Evolutionary conservation across 768 basidiomycete species (phyloP).

Genomic region (Leucogyrophana mollusca): DNA sequence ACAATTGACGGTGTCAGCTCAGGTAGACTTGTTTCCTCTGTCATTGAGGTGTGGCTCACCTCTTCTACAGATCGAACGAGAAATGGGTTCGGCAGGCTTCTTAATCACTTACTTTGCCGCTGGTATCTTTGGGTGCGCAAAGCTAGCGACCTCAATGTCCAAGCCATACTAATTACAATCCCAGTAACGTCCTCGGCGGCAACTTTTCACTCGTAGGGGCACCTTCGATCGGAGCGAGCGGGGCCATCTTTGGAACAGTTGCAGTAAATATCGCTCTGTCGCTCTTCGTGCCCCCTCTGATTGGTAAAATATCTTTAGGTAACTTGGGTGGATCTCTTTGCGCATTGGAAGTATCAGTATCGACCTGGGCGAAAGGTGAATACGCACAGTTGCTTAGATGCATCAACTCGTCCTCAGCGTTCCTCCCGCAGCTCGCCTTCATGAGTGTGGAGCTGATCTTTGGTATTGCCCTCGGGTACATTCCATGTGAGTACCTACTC

Average conservation of each 20-base stretch:
- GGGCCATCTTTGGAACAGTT: slow-evolving; percentile 87
- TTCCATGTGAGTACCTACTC: slow-evolving; percentile 60
- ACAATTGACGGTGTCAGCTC: slow-evolving; percentile 75
- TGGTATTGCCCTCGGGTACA: slow-evolving; percentile 81
- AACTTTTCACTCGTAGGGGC: slow-evolving; percentile 89
- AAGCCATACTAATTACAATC: background rate
- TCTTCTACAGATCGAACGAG: slow-evolving; percentile 68
- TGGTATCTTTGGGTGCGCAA: slow-evolving; percentile 83
- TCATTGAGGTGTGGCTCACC: slow-evolving; percentile 2
- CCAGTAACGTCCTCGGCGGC: slow-evolving; percentile 83
- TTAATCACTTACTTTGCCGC: slow-evolving; percentile 84
- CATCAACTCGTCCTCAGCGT: background rate
- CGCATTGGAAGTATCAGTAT: slow-evolving; percentile 91
- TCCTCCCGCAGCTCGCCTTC: slow-evolving; percentile 59
- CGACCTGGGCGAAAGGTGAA: slow-evolving; percentile 76
- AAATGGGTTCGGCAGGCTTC: slow-evolving; percentile 89
- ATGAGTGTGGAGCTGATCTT: slow-evolving; percentile 86
- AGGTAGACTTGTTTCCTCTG: slow-evolving; percentile 39
- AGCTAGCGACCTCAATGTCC: background rate
- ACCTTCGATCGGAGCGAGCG: slow-evolving; percentile 90
- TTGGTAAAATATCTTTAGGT: slow-evolving; percentile 37
- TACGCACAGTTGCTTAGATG: background rate
- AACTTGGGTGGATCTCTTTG: slow-evolving; percentile 84
- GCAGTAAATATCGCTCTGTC: slow-evolving; percentile 46
- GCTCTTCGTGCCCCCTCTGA: background rate